Percentiles rank a stretch among this genome's conserved stretches.
Evolutionary conservation across 371 early-diverging fungal genomes (phyloP).

Genomic region (Apophysomyces trapeziformis): DNA sequence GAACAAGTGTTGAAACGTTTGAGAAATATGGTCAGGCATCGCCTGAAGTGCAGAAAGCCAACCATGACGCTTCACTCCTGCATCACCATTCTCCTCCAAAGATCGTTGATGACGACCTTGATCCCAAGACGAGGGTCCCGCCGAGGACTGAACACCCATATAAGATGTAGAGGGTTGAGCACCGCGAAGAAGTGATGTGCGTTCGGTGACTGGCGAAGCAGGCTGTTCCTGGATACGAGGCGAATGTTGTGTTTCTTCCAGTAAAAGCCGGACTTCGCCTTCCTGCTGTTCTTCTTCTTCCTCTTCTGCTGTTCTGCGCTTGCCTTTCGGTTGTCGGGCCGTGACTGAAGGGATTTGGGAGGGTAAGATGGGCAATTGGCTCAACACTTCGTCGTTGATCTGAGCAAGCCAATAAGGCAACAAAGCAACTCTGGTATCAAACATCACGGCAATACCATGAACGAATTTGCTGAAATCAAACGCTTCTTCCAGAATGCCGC

Average conservation of each 20-base stretch:
- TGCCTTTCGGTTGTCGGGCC: conserved; percentile 14
- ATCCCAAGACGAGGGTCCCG: background rate
- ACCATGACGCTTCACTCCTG: background rate
- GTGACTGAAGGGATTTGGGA: conserved; percentile 24
- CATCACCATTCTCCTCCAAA: too few species aligned
- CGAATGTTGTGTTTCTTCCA: conserved; percentile 14
- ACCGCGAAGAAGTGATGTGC: conserved; percentile 26
- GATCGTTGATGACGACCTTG: too few species aligned
- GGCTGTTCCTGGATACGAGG: conserved; percentile 14
- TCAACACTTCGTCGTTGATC: conserved; percentile 90
- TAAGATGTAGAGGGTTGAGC: conserved; percentile 15
- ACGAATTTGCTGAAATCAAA: conserved; percentile 99
- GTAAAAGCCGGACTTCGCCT: conserved; percentile 15
- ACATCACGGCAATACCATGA: conserved; percentile 95
- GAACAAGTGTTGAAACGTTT: conserved; percentile 22
- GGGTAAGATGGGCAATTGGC: conserved; percentile 41
- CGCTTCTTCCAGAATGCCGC: conserved; percentile 94
- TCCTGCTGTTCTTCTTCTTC: background rate
- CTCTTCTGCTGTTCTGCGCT: conserved; percentile 1
- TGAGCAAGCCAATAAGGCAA: conserved; percentile 99
- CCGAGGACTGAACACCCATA: conserved; percentile 6
- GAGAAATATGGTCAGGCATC: conserved; percentile 16
- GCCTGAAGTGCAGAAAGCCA: conserved; percentile 17
- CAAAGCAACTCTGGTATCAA: conserved; percentile 85
- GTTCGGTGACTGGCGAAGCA: conserved; percentile 27